Evolutionary conservation across 2,329 filamentous ascomycete genomes (phyloP).

Genomic region (Xylaria sp.): DNA sequence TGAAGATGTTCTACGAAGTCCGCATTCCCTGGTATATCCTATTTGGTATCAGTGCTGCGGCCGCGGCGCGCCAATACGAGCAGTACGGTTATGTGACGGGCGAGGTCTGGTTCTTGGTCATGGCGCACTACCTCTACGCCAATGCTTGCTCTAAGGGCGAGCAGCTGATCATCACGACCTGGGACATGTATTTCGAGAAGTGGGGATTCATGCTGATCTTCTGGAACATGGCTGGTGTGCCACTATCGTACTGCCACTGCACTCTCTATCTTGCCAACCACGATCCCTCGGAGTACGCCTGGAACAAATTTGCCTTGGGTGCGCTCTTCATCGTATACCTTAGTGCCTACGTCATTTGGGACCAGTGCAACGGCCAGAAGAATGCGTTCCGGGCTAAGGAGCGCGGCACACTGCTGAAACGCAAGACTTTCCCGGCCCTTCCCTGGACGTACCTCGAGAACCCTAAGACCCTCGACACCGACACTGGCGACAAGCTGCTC

Average conservation of each 20-base stretch:
- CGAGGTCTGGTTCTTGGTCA: constrained; percentile 84
- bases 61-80: constrained; percentile 85
- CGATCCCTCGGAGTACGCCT: constrained; percentile 78
- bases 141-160: constrained; percentile 94
- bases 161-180: constrained; percentile 88
- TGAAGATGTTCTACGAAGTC: constrained; percentile 98
- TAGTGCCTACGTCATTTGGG: constrained; percentile 90
- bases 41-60: constrained; percentile 78
- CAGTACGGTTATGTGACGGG: constrained; percentile 84
- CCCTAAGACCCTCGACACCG: constrained; percentile 79
- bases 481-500: constrained; percentile 79
- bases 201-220: constrained; percentile 98
- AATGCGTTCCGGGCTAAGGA: constrained; percentile 88
- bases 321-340: constrained; percentile 77
- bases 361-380: constrained; percentile 92
- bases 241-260: constrained; percentile 92
- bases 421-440: constrained; percentile 89
- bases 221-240: constrained; percentile 94
- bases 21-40: constrained; percentile 93
- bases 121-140: constrained; percentile 92
- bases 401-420: constrained; percentile 73
- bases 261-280: constrained; percentile 90
- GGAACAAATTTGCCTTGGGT: constrained; percentile 74
- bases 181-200: constrained; percentile 98
- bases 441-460: constrained; percentile 87